A percentile compares a stretch with the other conserved stretches of the same genome.
These are phyloP conservation scores for Mucor saturninus DNA, from an alignment of 371 early-diverging fungal genomes.

Conservation along the genomic window DNA sequence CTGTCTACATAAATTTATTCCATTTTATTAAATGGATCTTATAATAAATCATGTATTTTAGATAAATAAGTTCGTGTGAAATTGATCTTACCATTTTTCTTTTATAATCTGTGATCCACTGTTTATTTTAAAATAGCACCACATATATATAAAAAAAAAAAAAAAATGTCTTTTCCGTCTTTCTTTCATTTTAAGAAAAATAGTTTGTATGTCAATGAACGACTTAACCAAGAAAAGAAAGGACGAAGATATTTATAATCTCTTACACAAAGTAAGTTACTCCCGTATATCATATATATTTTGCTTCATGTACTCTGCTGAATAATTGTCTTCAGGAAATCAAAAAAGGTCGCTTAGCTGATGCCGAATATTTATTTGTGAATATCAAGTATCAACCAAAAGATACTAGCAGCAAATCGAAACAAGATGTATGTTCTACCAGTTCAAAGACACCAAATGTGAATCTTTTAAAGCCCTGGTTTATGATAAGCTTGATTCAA, in stretches of 20 bases:
- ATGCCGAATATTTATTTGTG: neutral
- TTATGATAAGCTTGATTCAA: neutral
- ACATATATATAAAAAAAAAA: too few relatives aligned
- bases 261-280: neutral
- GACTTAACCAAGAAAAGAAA: neutral
- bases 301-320: neutral
- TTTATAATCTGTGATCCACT: too few relatives aligned
- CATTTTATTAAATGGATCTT: neutral
- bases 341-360: neutral
- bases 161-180: neutral
- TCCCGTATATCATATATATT: neutral
- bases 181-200: neutral
- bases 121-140: too few relatives aligned
- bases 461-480: neutral
- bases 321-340: neutral
- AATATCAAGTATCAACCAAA: neutral
- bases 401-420: neutral
- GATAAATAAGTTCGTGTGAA: too few relatives aligned
- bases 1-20: neutral
- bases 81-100: too few relatives aligned
- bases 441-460: neutral
- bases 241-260: neutral
- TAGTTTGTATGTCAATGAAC: neutral
- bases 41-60: neutral
- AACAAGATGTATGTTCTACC: neutral